Conservation (phyloP, 345 rosid genomes). For the Acer saccharum region DNA sequence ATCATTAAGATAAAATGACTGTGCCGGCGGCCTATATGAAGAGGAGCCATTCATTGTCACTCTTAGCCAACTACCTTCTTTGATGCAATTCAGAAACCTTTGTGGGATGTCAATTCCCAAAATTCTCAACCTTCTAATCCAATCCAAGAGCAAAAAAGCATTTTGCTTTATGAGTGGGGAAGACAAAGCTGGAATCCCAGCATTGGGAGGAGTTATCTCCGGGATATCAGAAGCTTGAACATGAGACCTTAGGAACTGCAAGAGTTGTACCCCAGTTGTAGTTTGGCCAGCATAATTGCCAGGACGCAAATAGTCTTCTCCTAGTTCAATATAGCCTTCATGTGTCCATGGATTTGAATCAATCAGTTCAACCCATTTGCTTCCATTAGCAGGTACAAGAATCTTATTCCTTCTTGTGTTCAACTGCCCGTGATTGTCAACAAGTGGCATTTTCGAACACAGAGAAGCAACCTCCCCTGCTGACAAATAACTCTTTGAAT, state of each 20-base stretch:
- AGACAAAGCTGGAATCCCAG: constrained; percentile 49
- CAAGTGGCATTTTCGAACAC: constrained; percentile 51
- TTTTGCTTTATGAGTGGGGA: constrained; percentile 54
- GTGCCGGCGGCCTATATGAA: constrained; percentile 53
- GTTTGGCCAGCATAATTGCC: constrained; percentile 39
- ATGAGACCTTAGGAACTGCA: constrained; percentile 38
- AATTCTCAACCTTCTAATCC: constrained; percentile 38
- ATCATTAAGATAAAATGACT: constrained; percentile 53
- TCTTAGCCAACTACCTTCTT: constrained; percentile 65
- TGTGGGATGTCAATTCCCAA: constrained; percentile 27
- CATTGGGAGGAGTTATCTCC: constrained; percentile 52
- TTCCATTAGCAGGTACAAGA: constrained; percentile 67
- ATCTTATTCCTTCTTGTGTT: constrained; percentile 25
- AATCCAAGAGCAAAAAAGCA: constrained; percentile 57
- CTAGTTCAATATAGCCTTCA: constrained; percentile 48
- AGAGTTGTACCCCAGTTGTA: constrained; percentile 36
- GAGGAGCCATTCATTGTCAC: constrained; percentile 44
- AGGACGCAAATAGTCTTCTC: constrained; percentile 48
- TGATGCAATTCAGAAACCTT: constrained; percentile 50
- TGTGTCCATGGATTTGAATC: constrained; percentile 58
- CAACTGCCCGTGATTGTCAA: constrained; percentile 52
- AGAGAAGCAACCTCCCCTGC: constrained; percentile 19
- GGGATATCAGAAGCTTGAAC: constrained; percentile 56
- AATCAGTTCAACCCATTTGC: constrained; percentile 62
- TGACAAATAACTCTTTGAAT: constrained; percentile 22